phyloP scores from a whole-genome alignment of 2,329 filamentous ascomycete species.

The Aspergillus persii region DNA sequence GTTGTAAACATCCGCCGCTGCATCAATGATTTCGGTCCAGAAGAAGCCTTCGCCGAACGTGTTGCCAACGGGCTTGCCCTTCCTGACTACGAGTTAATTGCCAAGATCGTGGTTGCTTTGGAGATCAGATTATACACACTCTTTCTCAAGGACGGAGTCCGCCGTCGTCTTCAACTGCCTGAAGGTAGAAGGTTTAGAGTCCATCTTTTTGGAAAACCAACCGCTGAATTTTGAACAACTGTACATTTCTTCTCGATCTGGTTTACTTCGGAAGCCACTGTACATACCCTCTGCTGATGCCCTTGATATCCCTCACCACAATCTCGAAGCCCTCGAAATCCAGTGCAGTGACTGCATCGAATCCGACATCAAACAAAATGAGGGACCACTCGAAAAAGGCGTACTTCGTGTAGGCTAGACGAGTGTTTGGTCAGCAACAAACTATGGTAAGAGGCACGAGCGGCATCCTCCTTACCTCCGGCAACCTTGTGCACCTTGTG shows the following conservation, averaged over 20 bases:
- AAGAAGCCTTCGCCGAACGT: slow-evolving; percentile 71
- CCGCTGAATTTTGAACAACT: slow-evolving; percentile 41
- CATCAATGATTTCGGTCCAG: slow-evolving; percentile 72
- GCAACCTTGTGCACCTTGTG: slow-evolving; percentile 94
- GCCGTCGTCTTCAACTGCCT: slow-evolving; percentile 51
- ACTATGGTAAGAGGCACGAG: not conserved
- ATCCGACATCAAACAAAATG: slow-evolving; percentile 91
- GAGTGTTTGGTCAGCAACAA: slow-evolving; percentile 3
- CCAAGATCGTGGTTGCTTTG: slow-evolving; percentile 6
- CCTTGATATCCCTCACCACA: slow-evolving; percentile 83
- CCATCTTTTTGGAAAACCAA: slow-evolving; percentile 34
- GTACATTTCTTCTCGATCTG: slow-evolving; percentile 47
- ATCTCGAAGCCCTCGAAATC: slow-evolving; percentile 91
- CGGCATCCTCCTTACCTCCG: slow-evolving; percentile 65
- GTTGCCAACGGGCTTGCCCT: slow-evolving; percentile 69
- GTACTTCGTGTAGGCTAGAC: slow-evolving; percentile 88
- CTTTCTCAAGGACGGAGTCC: slow-evolving; percentile 62
- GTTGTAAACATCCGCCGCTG: slow-evolving; percentile 84
- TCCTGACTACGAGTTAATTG: slow-evolving; percentile 53
- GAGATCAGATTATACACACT: slow-evolving; percentile 57
- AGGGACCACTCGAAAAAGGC: slow-evolving; percentile 97
- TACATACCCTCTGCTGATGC: slow-evolving; percentile 96
- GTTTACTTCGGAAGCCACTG: slow-evolving; percentile 87
- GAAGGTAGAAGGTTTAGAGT: slow-evolving; percentile 36
- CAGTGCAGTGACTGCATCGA: slow-evolving; percentile 89